Base-by-base conservation (phyloP, 2,329 filamentous ascomycete genomes). In the Apiospora pterosperma region DNA sequence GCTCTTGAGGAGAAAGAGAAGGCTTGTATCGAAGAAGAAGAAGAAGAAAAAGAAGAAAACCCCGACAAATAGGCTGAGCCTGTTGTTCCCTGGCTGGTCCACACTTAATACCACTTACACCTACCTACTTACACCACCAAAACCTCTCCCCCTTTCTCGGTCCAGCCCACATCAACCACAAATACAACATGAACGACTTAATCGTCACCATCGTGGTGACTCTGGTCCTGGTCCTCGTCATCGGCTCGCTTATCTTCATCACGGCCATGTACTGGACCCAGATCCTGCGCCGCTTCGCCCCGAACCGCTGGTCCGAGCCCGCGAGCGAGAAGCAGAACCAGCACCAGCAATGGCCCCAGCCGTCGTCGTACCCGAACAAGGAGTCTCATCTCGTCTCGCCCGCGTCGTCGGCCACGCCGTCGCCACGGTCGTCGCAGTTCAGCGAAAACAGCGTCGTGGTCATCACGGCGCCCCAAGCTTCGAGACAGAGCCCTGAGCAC, bases 191-290 rank as follows among this genome's bases (percentile, higher is more conserved):
- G 59, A 61, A 41, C 59, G 59, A 61, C 23, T 41, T 61, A 6
- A 41, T 62, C 11, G 36, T 28, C n/a, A 62, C 39, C 38, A 34
- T 62, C n/a, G 60, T 62, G 8, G 60, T 44, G 38, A 62, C 60
- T 2, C 19, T 62, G 38, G 60, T 62, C 39, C 60, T 62, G 25
- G 60, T 62, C 25, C 23, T 62, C 12, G 60, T 62, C 60, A 34
- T 62, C 60, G 39, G 60, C 60, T 28, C 38, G 5, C 12, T 62
- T 19, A 62, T 62, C 39, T 44, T 62, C 28, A 14, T 48, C 25
- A 31, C 28, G 28, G 60, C 60, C 19, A 39, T 62, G 60, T 62
- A 48, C 60, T 62, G 60, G 60, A 62, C 60, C 1, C 39, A 42
- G 19, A 36, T 62, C 39, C 38, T 42, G 39, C 38, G 38, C 28